Evolutionary conservation across 2,329 filamentous ascomycete species (phyloP), one percentile per base, ranked within the genome.

Genomic region (Teratosphaeria epicoccoides): DNA sequence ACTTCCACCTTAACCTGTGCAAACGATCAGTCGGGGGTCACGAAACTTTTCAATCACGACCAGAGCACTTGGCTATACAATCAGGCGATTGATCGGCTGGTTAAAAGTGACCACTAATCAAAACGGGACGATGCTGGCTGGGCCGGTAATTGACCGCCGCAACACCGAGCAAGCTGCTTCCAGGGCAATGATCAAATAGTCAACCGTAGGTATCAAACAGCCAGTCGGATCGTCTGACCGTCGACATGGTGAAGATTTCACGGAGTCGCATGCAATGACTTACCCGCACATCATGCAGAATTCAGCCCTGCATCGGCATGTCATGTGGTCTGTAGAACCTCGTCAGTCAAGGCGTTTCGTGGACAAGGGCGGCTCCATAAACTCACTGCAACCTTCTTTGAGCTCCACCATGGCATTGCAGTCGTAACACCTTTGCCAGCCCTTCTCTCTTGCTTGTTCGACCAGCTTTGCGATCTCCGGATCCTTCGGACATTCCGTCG

Each of bases 241-340:
- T n/a, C n/a, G n/a, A n/a, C n/a, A n/a, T n/a, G n/a, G n/a, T n/a
- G n/a, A n/a, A n/a, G n/a, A n/a, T n/a, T n/a, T n/a, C n/a, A n/a
- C n/a, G n/a, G n/a, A n/a, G n/a, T n/a, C n/a, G n/a, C n/a, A n/a
- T n/a, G 74, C 66, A n/a, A n/a, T n/a, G 33, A 22, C 33, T 40
- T 40, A 40, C 22, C 86, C 88, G 64, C 89, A 95, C 24, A 87
- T 77, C 80, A 93, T 89, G 70, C 89, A 95, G 63, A 94, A 94
- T 61, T 94, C 80, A 24, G 87, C 87, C 50, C 80, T 84, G 63
- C 89, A 95, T 44, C 82, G 85, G 66, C 88, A 95, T 24, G 82
- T 88, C 81, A 94, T 91, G 66, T 91, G 88, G 69, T 91, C 33
- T 40, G 6, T 40, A 9, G 4, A 4, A 14, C 33, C 17, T 6